Percentiles rank a stretch among this genome's conserved stretches.
Conservation (phyloP, 768 basidiomycete genomes). For the Boletus tylopilopsis region DNA sequence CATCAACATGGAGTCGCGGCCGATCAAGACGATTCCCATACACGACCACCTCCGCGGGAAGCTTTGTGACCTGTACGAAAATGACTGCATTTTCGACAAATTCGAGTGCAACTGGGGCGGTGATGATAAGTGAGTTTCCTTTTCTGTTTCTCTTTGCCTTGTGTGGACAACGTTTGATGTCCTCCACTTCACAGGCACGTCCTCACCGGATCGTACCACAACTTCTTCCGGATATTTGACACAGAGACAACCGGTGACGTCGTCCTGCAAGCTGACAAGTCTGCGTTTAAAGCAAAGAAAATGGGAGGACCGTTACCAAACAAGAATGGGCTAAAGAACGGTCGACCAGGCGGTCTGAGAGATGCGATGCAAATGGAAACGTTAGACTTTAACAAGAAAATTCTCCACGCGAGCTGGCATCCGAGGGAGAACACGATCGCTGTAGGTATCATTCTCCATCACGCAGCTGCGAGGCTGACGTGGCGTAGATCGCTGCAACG, state of each 20-base stretch:
- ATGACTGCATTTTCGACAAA: slow-evolving; percentile 99
- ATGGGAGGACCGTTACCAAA: slow-evolving; percentile 81
- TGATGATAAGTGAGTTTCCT: slow-evolving; percentile 79
- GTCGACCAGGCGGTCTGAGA: slow-evolving; percentile 64
- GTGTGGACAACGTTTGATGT: slow-evolving; percentile 7
- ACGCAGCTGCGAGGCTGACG: slow-evolving; percentile 5
- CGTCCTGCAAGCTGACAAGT: slow-evolving; percentile 97
- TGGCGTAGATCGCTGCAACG: slow-evolving; percentile 83
- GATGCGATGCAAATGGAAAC: slow-evolving; percentile 87
- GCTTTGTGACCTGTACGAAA: slow-evolving; percentile 98
- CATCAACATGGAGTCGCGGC: slow-evolving; percentile 96
- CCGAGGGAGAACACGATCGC: slow-evolving; percentile 98
- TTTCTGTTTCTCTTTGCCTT: slow-evolving; percentile 6
- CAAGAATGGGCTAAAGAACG: slow-evolving; percentile 71
- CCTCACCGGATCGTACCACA: slow-evolving; percentile 99
- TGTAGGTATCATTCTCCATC: slow-evolving; percentile 45
- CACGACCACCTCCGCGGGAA: slow-evolving; percentile 97
- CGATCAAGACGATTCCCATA: slow-evolving; percentile 96
- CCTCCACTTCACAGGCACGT: slow-evolving; percentile 62
- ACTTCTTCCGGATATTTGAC: slow-evolving; percentile 99
- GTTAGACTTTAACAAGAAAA: slow-evolving; percentile 96
- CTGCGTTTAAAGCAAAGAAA: slow-evolving; percentile 99
- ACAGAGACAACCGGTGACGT: slow-evolving; percentile 83
- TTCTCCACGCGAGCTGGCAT: slow-evolving; percentile 95
- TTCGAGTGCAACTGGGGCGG: slow-evolving; percentile 99